A percentile compares a stretch with the other conserved stretches of the same genome.
phyloP scores from a whole-genome alignment of 2,329 filamentous ascomycete genomes.

The Huntiella abstrusa region DNA sequence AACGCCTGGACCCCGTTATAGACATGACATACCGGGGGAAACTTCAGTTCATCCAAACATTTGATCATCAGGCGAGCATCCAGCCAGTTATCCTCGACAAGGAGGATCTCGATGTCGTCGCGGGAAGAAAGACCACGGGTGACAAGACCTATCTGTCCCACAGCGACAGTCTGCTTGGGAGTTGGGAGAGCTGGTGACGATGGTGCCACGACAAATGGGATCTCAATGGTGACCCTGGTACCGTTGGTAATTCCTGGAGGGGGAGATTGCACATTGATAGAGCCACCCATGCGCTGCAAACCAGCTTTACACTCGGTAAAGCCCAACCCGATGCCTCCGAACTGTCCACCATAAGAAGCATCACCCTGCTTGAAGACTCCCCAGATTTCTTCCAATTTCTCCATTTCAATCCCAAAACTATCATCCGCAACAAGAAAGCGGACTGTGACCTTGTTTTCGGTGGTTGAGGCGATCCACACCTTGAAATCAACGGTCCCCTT shows the following conservation, averaged over 20 bases:
- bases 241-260: slow-evolving; percentile 34
- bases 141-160: not conserved
- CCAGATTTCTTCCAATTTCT: slow-evolving; percentile 54
- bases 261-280: slow-evolving; percentile 53
- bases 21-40: slow-evolving; percentile 22
- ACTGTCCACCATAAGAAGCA: slow-evolving; percentile 61
- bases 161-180: not conserved
- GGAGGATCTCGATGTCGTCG: slow-evolving; percentile 46
- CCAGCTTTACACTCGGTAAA: slow-evolving; percentile 68
- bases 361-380: slow-evolving; percentile 70
- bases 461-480: slow-evolving; percentile 44
- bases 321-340: slow-evolving; percentile 60
- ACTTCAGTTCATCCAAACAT: slow-evolving; percentile 13
- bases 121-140: slow-evolving; percentile 18
- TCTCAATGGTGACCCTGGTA: slow-evolving; percentile 58
- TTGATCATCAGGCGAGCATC: slow-evolving; percentile 13
- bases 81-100: slow-evolving; percentile 54
- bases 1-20: slow-evolving; percentile 64
- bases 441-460: slow-evolving; percentile 44
- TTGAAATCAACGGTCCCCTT: slow-evolving; percentile 49
- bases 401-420: slow-evolving; percentile 64
- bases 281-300: slow-evolving; percentile 59
- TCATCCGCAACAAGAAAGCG: slow-evolving; percentile 59
- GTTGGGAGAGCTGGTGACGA: too few relatives aligned
- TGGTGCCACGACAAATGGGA: slow-evolving; percentile 35